phyloP scores from a whole-genome alignment of 2,329 filamentous ascomycete genomes.

The Aspergillus caelatus region DNA sequence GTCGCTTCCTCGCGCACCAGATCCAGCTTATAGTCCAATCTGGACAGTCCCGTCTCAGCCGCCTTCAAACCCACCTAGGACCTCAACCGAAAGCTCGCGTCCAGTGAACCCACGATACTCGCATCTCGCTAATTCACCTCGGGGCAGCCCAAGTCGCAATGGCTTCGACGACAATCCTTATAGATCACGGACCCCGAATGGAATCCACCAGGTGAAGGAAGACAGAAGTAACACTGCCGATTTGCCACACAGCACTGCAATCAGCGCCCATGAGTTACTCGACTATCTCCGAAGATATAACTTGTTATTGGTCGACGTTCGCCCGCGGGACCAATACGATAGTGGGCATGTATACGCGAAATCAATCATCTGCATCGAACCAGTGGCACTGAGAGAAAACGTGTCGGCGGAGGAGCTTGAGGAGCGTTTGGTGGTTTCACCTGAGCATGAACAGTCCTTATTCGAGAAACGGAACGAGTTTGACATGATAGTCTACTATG shows the following conservation, averaged over 20 bases:
- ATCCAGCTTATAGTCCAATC: conserved; percentile 52
- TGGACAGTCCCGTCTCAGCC: conserved; percentile 43
- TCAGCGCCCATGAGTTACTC: conserved; percentile 71
- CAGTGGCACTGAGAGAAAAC: conserved; percentile 70
- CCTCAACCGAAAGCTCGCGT: conserved; percentile 45
- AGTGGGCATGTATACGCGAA: conserved; percentile 84
- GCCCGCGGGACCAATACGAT: conserved; percentile 78
- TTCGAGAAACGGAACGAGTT: conserved; percentile 75
- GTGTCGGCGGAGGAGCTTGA: conserved; percentile 66
- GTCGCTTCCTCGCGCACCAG: conserved; percentile 50
- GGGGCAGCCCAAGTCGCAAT: conserved; percentile 37
- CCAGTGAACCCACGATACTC: conserved; percentile 42
- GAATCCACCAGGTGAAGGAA: conserved; percentile 39
- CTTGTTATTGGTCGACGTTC: conserved; percentile 83
- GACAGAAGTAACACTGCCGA: conserved; percentile 49
- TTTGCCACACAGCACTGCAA: conserved; percentile 59
- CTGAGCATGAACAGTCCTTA: conserved; percentile 66
- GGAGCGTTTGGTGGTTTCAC: conserved; percentile 52
- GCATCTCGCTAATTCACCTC: conserved; percentile 36
- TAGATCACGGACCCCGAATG: conserved; percentile 48
- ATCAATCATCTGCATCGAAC: conserved; percentile 87
- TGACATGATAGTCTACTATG: conserved; percentile 89
- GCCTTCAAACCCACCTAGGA: conserved; percentile 41
- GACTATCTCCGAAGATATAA: conserved; percentile 67
- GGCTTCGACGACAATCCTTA: conserved; percentile 47